Evolutionary conservation across 2,329 filamentous ascomycete genomes (phyloP), one percentile per base, ranked within the genome.

Genomic region (Ascochyta koolunga): DNA sequence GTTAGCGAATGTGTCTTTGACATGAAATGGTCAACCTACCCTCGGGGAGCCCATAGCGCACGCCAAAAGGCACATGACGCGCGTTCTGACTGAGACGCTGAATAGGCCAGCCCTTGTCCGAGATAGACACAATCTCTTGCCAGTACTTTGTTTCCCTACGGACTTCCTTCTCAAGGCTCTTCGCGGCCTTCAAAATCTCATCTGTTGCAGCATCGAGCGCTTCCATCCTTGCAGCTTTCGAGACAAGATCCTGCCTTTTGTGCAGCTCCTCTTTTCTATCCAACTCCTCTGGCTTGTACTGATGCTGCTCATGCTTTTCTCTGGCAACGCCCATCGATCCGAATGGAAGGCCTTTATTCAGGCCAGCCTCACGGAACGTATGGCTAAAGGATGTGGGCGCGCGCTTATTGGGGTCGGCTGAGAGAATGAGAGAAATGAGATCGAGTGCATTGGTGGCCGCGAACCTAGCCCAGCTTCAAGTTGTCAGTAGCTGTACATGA

Each of bases 1-100:
- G 35, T 54, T 27, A 54, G 51, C 8, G 13, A 9, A n/a, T 4
- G 18, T 9, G 5, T 3, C 3, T n/a, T 9, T 18, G 7, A 11
- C 6, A 10, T 11, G 22, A 19, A 16, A n/a, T 27, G 9, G 25
- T 5, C 8, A n/a, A 63, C 76, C 48, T 74, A 83, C 83, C 83
- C 78, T 97, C 93, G 11, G 89, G 83, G 69, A 96, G 96, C 7
- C 93, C 95, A 75, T 93, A 97, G 59, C 90, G 87, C 31, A 98
- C 93, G 18, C 89, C 92, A 43, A 98, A 80, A 0, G 91, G 91
- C 35, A 95, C 79, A 42, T 89, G 84, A 62, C 89, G 93, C 19
- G 53, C 60, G 29, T 69, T 67, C 33, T 60, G 65, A 19, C 68
- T 58, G n/a, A 67, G 58, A 18, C 68, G 67, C 33, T 73, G 70